Evolutionary conservation across 2,329 filamentous ascomycete genomes (phyloP).

Genomic region (Dothideomycetidae sp.): DNA sequence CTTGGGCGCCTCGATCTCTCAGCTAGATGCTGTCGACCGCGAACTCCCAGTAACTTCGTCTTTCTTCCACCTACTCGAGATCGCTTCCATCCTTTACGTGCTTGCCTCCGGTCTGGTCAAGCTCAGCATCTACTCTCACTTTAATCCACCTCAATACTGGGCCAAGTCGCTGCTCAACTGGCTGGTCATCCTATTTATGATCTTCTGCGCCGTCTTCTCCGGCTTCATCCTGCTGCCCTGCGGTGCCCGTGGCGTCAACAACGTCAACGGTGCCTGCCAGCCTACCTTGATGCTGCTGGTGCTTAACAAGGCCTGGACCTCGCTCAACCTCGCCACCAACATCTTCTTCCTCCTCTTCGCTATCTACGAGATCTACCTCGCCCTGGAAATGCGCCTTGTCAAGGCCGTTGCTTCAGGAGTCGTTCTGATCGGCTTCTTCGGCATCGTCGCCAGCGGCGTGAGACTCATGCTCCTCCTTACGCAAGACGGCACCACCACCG

Average conservation of each 20-base stretch:
- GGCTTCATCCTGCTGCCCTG: slow-evolving; percentile 7
- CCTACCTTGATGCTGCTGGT: not conserved
- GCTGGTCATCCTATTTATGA: slow-evolving; percentile 1
- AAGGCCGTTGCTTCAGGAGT: not conserved
- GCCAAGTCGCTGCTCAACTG: slow-evolving; percentile 3
- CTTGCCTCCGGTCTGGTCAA: not conserved
- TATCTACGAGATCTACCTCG: slow-evolving; percentile 2
- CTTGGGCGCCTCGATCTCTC: slow-evolving; percentile 1
- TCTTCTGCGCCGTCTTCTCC: slow-evolving; percentile 3
- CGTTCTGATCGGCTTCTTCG: not conserved
- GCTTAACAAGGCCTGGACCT: slow-evolving; percentile 1
- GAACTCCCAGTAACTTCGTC: slow-evolving; percentile 1
- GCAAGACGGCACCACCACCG: not conserved
- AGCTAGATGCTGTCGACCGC: not conserved
- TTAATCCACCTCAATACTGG: not conserved
- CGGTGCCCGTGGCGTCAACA: slow-evolving; percentile 5
- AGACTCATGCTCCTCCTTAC: not conserved
- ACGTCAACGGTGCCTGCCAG: slow-evolving; percentile 2
- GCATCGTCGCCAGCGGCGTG: not conserved
- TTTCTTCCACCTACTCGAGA: slow-evolving; percentile 1
- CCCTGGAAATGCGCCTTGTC: not conserved
- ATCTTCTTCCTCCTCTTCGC: slow-evolving; percentile 3
- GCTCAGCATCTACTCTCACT: not conserved
- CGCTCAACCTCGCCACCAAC: not conserved
- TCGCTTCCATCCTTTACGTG: slow-evolving; percentile 1